Conservation (phyloP, 768 basidiomycete genomes). For the Gloeophyllum trabeum region DNA sequence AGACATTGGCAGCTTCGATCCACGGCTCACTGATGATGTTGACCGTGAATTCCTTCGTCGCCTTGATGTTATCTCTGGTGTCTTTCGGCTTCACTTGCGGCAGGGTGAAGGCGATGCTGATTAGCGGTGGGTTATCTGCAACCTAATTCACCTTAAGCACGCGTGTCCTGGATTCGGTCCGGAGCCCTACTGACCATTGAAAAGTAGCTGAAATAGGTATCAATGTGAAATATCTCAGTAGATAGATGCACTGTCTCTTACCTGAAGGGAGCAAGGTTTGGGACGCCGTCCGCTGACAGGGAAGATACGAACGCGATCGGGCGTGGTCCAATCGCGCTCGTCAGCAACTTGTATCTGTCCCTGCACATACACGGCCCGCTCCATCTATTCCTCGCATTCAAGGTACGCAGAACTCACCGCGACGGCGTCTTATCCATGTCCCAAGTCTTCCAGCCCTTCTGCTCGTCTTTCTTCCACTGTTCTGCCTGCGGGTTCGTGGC, state of each 20-base stretch:
- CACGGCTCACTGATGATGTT: conserved; percentile 47
- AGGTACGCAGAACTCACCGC: conserved; percentile 12
- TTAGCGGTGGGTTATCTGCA: conserved; percentile 51
- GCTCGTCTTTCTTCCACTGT: conserved; percentile 20
- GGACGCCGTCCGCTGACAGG: conserved; percentile 32
- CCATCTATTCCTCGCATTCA: conserved; percentile 3
- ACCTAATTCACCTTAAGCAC: conserved; percentile 23
- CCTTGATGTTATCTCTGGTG: conserved; percentile 52
- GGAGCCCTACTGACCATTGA: conserved; percentile 37
- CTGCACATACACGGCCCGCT: conserved; percentile 11
- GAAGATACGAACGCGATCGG: conserved; percentile 63
- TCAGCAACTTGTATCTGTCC: conserved; percentile 37
- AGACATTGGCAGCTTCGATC: conserved; percentile 25
- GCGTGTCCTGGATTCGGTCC: conserved; percentile 5
- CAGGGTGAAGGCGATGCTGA: conserved; percentile 49
- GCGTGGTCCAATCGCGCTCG: conserved; percentile 49
- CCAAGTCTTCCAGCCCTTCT: conserved; percentile 29
- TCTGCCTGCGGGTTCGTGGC: conserved; percentile 9
- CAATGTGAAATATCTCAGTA: conserved; percentile 9
- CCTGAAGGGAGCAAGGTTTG: conserved; percentile 64
- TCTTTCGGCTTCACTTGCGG: conserved; percentile 50
- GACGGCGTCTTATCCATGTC: conserved; percentile 22
- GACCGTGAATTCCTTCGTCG: conserved; percentile 48
- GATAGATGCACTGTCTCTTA: conserved; percentile 25
- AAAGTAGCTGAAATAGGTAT: conserved; percentile 45